Evolutionary conservation across 139 green algal genomes (phyloP).

Genomic region (Volvox reticuliferus): DNA sequence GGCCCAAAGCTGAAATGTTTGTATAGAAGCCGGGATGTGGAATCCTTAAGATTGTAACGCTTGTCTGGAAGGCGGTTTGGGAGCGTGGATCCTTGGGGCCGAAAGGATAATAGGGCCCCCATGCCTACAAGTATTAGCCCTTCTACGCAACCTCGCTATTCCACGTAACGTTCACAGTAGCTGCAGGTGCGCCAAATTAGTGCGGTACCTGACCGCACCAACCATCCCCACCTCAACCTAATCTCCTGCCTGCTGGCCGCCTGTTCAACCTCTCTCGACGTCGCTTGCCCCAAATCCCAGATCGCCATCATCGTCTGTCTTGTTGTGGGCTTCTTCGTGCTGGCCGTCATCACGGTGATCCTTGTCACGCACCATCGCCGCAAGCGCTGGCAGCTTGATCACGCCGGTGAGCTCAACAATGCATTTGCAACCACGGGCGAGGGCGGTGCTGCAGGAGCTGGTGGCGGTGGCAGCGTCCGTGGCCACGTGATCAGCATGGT

Average conservation of each 20-base stretch:
- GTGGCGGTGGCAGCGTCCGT: background rate
- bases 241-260: background rate
- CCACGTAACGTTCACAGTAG: background rate
- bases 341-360: background rate
- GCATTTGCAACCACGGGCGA: background rate
- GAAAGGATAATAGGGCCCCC: background rate
- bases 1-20: too few species aligned
- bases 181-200: background rate
- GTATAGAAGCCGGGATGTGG: background rate
- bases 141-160: background rate
- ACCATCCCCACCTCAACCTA: background rate
- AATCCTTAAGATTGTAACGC: too few species aligned
- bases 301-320: slow-evolving; percentile 44
- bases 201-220: background rate
- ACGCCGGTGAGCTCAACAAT: background rate
- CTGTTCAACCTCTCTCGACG: background rate
- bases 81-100: background rate
- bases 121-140: background rate
- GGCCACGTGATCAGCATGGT: background rate
- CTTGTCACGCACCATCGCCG: slow-evolving; percentile 27
- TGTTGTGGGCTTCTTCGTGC: slow-evolving; percentile 25
- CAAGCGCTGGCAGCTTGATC: slow-evolving; percentile 36
- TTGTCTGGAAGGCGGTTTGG: too few species aligned
- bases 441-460: too few species aligned
- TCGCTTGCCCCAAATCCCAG: background rate